Evolutionary conservation across 164 flowering plant genomes (phyloP).

Genomic region (Litsea cubeba): DNA sequence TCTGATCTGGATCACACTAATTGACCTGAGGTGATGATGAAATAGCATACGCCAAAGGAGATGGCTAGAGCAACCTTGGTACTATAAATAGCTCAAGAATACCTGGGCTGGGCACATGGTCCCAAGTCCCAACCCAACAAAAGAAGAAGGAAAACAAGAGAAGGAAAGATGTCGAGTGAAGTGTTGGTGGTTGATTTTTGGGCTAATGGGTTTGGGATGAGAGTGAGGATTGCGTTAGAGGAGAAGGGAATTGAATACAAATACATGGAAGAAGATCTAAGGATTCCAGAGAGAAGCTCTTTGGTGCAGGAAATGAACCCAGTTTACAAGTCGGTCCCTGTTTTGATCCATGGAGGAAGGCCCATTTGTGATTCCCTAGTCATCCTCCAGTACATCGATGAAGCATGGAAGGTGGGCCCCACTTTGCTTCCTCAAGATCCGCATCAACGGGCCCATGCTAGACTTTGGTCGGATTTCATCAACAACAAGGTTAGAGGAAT

Average conservation of each 20-base stretch:
- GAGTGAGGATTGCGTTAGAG: conserved; percentile 29
- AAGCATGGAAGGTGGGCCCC: conserved; percentile 11
- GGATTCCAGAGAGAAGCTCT: conserved; percentile 4
- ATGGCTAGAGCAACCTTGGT: no score
- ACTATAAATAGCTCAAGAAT: no score
- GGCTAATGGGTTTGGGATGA: neutral
- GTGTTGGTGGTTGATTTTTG: no score
- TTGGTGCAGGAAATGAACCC: conserved; percentile 18
- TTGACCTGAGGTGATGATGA: no score
- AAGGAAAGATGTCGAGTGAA: no score
- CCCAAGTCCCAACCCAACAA: no score
- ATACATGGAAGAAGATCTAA: conserved; percentile 18
- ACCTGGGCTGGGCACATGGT: no score
- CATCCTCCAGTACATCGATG: conserved; percentile 21
- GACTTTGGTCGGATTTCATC: conserved; percentile 11
- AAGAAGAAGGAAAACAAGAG: no score
- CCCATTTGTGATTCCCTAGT: conserved; percentile 24
- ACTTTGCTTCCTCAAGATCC: conserved; percentile 21
- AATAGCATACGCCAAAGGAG: no score
- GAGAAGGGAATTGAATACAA: conserved; percentile 30
- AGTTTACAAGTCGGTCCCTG: conserved; percentile 19
- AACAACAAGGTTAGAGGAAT: conserved; percentile 6
- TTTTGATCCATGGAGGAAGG: conserved; percentile 16
- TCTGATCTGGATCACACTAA: no score
- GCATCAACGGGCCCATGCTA: conserved; percentile 7